These are phyloP conservation scores for Daldinia concentrica DNA, from an alignment of 495 filamentous ascomycete genomes.

Conservation along the genomic window DNA sequence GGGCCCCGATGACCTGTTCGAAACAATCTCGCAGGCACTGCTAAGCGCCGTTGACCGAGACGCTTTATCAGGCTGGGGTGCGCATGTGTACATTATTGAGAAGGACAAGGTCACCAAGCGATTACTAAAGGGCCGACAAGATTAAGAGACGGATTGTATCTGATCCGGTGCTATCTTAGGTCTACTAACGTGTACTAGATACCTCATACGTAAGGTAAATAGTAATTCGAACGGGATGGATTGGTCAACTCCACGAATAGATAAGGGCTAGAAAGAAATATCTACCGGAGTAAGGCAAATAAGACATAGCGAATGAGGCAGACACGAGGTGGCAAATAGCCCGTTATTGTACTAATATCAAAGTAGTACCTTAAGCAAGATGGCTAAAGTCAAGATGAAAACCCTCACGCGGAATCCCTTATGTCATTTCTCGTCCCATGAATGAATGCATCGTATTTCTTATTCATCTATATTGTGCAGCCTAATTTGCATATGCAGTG, in stretches of 20 bases:
- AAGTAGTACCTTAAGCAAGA: conserved; percentile 14
- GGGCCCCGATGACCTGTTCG: conserved; percentile 94
- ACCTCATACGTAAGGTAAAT: neutral
- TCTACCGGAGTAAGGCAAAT: neutral
- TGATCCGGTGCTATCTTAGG: neutral
- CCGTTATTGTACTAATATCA: conserved; percentile 36
- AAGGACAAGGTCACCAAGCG: conserved; percentile 99
- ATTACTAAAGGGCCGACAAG: conserved; percentile 86
- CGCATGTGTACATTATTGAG: conserved; percentile 98
- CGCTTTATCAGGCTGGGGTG: conserved; percentile 96
- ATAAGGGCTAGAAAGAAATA: neutral
- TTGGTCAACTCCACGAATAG: neutral
- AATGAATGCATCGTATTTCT: conserved; percentile 22
- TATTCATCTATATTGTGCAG: conserved; percentile 19
- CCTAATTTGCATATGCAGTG: conserved; percentile 18
- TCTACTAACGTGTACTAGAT: neutral
- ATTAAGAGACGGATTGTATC: conserved; percentile 47
- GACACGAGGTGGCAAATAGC: conserved; percentile 14
- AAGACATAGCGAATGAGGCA: conserved; percentile 4
- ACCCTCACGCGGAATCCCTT: neutral
- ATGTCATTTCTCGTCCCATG: neutral
- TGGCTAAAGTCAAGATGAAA: conserved; percentile 17
- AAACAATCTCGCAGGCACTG: conserved; percentile 97
- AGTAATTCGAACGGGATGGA: conserved; percentile 1
- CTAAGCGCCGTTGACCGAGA: conserved; percentile 96